phyloP scores from a whole-genome alignment of 1,284 basidiomycete genomes.

The Athelia psychrophila region DNA sequence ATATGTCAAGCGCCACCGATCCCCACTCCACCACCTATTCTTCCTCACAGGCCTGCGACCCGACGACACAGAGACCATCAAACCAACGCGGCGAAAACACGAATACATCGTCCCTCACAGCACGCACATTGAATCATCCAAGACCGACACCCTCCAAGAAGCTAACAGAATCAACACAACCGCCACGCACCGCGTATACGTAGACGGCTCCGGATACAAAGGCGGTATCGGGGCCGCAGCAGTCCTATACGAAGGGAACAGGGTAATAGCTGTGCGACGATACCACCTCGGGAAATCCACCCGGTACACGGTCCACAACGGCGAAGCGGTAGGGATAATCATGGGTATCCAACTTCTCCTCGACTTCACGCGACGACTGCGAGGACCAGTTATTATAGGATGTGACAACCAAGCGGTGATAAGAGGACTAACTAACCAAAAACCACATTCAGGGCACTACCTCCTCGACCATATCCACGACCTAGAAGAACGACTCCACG shows the following conservation, averaged over 20 bases:
- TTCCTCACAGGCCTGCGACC: background rate
- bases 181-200: slow-evolving; percentile 5
- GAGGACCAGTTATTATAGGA: background rate
- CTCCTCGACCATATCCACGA: background rate
- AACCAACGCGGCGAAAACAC: background rate
- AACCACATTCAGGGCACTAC: slow-evolving; percentile 5
- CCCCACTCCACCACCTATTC: slow-evolving; percentile 1
- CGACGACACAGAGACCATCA: background rate
- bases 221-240: slow-evolving; percentile 8
- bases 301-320: background rate
- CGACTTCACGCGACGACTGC: background rate
- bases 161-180: background rate
- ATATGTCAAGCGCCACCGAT: slow-evolving; percentile 1
- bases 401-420: background rate
- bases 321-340: background rate
- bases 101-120: background rate
- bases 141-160: background rate
- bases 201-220: slow-evolving; percentile 17
- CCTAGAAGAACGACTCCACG: background rate
- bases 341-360: background rate
- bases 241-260: background rate
- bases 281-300: background rate
- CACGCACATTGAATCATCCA: background rate
- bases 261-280: background rate
- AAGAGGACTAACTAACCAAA: slow-evolving; percentile 2